These are phyloP conservation scores for Singerocomus rubriflavus DNA, from an alignment of 1,284 basidiomycete genomes.

Conservation along the genomic window DNA sequence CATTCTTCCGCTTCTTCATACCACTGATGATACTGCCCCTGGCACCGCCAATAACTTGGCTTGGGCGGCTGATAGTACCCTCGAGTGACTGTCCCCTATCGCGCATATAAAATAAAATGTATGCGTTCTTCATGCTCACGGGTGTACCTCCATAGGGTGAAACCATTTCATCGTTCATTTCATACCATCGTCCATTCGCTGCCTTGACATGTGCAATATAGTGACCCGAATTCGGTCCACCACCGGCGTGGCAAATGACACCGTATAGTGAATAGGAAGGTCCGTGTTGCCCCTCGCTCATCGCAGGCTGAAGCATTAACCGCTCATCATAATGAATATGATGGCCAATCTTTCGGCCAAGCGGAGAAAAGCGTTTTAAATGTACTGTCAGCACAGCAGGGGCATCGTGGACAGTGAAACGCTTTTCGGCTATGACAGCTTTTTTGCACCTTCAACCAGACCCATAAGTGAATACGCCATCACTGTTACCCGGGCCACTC, in stretches of 20 bases:
- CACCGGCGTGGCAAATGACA: conserved; percentile 91
- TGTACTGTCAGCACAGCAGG: conserved; percentile 95
- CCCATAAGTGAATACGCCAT: not conserved
- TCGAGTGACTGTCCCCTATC: conserved; percentile 71
- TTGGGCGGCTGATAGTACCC: conserved; percentile 47
- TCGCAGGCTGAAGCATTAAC: conserved; percentile 75
- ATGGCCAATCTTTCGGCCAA: conserved; percentile 84
- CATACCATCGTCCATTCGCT: conserved; percentile 74
- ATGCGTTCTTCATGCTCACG: conserved; percentile 77
- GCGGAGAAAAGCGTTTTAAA: conserved; percentile 90
- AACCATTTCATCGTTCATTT: conserved; percentile 93
- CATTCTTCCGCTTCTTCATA: conserved; percentile 62
- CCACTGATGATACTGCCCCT: conserved; percentile 45
- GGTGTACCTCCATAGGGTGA: conserved; percentile 43
- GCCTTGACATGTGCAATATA: conserved; percentile 89
- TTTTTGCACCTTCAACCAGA: conserved; percentile 72
- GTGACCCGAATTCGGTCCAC: conserved; percentile 93
- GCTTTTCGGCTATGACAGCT: conserved; percentile 83
- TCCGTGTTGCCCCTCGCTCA: conserved; percentile 77
- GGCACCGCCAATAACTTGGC: conserved; percentile 10
- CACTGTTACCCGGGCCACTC: conserved; percentile 32
- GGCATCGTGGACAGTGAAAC: conserved; percentile 84
- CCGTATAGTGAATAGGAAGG: conserved; percentile 89
- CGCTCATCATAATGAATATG: conserved; percentile 76
- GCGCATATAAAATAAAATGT: conserved; percentile 89